A percentile compares a stretch with the other conserved stretches of the same genome.
Conservation (phyloP, 768 basidiomycete species). For the Chlorophyllum brunneum region DNA sequence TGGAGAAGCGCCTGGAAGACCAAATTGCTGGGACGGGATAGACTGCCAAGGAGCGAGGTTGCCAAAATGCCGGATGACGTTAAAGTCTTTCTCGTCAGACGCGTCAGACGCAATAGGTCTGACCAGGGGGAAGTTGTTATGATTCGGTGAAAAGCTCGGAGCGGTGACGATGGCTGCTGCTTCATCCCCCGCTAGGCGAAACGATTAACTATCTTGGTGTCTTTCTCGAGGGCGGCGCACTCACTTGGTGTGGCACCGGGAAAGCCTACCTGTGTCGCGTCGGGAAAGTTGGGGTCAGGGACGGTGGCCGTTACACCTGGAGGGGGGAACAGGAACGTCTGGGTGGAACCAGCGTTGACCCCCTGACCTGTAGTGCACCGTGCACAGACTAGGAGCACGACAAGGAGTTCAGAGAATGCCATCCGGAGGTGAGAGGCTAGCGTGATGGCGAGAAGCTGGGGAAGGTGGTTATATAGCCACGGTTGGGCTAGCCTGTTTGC, state of each 20-base stretch:
- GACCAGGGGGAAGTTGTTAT: constrained; percentile 38
- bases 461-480: no score
- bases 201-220: background rate
- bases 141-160: constrained; percentile 31
- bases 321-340: constrained; percentile 39
- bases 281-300: constrained; percentile 37
- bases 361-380: constrained; percentile 10
- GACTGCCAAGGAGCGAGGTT: constrained; percentile 51
- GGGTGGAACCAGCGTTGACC: constrained; percentile 38
- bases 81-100: constrained; percentile 29
- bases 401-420: background rate
- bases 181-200: constrained; percentile 36
- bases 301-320: constrained; percentile 31
- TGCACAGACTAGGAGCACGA: background rate
- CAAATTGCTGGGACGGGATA: constrained; percentile 36
- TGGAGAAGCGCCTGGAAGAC: constrained; percentile 44
- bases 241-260: constrained; percentile 46
- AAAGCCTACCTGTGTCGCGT: constrained; percentile 39
- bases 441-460: no score
- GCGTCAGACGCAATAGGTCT: constrained; percentile 31
- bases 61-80: constrained; percentile 43
- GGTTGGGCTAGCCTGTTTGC: no score
- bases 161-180: constrained; percentile 38
- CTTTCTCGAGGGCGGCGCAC: constrained; percentile 10
- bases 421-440: background rate